phyloP scores from a whole-genome alignment of 352 stramenopile genomes.

The Phytophthora colocasiae region DNA sequence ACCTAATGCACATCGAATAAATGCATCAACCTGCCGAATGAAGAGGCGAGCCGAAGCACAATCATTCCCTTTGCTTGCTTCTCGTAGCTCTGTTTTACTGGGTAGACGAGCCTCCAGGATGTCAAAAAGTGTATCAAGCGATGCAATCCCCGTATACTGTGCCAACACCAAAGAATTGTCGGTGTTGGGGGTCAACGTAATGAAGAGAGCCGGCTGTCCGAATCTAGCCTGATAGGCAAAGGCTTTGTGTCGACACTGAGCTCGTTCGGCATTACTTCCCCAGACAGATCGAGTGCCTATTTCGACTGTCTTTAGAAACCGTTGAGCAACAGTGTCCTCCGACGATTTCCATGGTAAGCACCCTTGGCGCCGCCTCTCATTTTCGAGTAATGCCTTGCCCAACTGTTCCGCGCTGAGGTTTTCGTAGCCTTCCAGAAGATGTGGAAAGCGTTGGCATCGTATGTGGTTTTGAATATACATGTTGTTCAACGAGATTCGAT shows the following conservation, averaged over 20 bases:
- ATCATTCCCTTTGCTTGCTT: slow-evolving; percentile 12
- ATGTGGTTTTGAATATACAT: no score
- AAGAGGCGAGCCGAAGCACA: slow-evolving; percentile 8
- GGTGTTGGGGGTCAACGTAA: slow-evolving; percentile 13
- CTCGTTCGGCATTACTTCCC: slow-evolving; percentile 4
- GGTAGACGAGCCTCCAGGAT: background rate
- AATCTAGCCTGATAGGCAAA: slow-evolving; percentile 11
- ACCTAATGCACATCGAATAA: background rate
- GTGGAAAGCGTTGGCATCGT: no score
- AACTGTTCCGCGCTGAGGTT: no score
- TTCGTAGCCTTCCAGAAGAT: no score
- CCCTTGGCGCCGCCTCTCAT: no score
- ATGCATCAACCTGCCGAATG: slow-evolving; percentile 5
- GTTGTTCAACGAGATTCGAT: no score
- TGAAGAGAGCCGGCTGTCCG: background rate
- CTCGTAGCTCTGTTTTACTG: slow-evolving; percentile 1
- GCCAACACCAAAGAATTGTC: slow-evolving; percentile 12
- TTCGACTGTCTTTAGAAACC: slow-evolving; percentile 14
- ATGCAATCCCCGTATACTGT: slow-evolving; percentile 4
- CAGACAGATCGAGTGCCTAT: background rate
- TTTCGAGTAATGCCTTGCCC: no score
- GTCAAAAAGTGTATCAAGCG: slow-evolving; percentile 4
- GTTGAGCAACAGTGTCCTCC: no score
- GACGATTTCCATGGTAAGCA: no score
- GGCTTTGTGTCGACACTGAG: slow-evolving; percentile 4